phyloP scores from a whole-genome alignment of 116 monocot genomes.

The Phalaenopsis hybrid region DNA sequence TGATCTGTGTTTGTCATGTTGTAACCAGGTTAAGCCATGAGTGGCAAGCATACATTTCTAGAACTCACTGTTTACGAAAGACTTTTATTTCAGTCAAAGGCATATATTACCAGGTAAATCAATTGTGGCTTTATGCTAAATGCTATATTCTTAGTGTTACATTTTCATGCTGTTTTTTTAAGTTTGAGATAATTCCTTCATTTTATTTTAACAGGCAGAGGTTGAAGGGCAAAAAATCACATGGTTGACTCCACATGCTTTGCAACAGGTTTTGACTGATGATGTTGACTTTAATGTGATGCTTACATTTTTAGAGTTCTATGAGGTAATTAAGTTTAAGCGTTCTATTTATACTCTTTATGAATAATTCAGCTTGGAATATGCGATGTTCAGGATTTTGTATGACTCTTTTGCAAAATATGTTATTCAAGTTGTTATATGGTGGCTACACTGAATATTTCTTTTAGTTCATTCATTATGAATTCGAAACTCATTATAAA shows the following conservation, averaged over 20 bases:
- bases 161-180: neutral
- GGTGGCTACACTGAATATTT: neutral
- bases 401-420: neutral
- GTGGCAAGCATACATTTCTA: slow-evolving; percentile 94
- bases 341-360: neutral
- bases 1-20: slow-evolving; percentile 5
- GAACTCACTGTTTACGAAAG: slow-evolving; percentile 77
- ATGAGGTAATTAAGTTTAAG: slow-evolving; percentile 60
- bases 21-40: slow-evolving; percentile 75
- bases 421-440: slow-evolving; percentile 7
- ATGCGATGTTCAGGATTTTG: neutral
- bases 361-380: neutral
- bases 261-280: slow-evolving; percentile 84
- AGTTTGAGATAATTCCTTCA: neutral
- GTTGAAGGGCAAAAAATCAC: slow-evolving; percentile 88
- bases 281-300: slow-evolving; percentile 94
- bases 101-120: slow-evolving; percentile 88
- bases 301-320: slow-evolving; percentile 87
- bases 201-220: slow-evolving; percentile 60
- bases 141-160: neutral
- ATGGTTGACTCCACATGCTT: slow-evolving; percentile 91
- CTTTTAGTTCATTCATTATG: neutral
- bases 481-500: neutral
- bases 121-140: neutral
- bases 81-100: slow-evolving; percentile 95